Percentiles rank a stretch among this genome's conserved stretches.
These are phyloP conservation scores for Cenococcum geophilum DNA, from an alignment of 495 filamentous ascomycete genomes.

Conservation along the genomic window DNA sequence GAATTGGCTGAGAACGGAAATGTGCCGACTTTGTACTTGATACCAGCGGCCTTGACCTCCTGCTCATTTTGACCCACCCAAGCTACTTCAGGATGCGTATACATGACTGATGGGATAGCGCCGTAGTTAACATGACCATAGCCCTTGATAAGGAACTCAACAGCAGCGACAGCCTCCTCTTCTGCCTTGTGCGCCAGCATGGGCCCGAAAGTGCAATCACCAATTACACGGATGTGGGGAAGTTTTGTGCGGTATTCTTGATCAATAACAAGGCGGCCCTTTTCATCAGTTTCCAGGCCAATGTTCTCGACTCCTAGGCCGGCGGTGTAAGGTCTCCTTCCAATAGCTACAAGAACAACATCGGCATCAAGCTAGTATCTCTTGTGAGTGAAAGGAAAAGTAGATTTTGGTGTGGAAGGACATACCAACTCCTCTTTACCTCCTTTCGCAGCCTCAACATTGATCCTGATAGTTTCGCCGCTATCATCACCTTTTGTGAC, in stretches of 20 bases:
- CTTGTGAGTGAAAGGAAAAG: slow-evolving; percentile 9
- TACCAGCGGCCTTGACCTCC: slow-evolving; percentile 80
- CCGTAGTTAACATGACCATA: slow-evolving; percentile 99
- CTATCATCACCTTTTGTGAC: slow-evolving; percentile 77
- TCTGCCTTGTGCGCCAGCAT: slow-evolving; percentile 99
- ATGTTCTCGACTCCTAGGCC: slow-evolving; percentile 90
- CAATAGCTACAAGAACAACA: slow-evolving; percentile 95
- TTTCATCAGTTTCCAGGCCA: slow-evolving; percentile 88
- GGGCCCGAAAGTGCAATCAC: slow-evolving; percentile 94
- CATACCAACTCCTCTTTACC: slow-evolving; percentile 86
- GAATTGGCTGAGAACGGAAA: slow-evolving; percentile 99
- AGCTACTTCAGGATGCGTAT: slow-evolving; percentile 96
- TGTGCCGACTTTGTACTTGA: slow-evolving; percentile 83
- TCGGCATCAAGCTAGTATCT: slow-evolving; percentile 75
- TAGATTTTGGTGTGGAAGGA: slow-evolving; percentile 10
- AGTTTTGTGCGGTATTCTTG: slow-evolving; percentile 96
- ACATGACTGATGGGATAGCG: slow-evolving; percentile 97
- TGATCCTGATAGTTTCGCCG: slow-evolving; percentile 67
- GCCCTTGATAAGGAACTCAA: slow-evolving; percentile 96
- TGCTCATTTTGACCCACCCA: slow-evolving; percentile 99
- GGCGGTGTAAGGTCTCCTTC: slow-evolving; percentile 87
- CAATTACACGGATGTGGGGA: slow-evolving; percentile 92
- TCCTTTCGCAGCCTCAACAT: slow-evolving; percentile 88
- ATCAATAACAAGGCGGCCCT: slow-evolving; percentile 92
- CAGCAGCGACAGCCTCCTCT: slow-evolving; percentile 88